A percentile compares a stretch with the other conserved stretches of the same genome.
These are phyloP conservation scores for Allomyces arbusculus DNA, from an alignment of 192 early-diverging fungal genomes.

Conservation along the genomic window DNA sequence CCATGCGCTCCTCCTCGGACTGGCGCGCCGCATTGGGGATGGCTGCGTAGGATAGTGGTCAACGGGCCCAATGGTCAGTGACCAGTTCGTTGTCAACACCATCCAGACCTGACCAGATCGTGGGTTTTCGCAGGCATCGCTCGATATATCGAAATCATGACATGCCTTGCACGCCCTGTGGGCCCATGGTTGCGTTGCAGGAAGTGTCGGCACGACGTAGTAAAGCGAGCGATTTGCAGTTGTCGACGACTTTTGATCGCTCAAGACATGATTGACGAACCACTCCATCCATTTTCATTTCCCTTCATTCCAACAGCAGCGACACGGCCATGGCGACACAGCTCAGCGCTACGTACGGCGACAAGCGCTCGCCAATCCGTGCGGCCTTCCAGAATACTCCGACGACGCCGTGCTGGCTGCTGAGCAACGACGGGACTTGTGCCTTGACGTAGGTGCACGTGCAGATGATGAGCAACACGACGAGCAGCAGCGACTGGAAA, in stretches of 20 bases:
- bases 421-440: slow-evolving; percentile 61
- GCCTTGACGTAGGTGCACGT: slow-evolving; percentile 88
- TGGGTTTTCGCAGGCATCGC: too few relatives aligned
- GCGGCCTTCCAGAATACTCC: slow-evolving; percentile 92
- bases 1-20: slow-evolving; percentile 45
- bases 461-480: slow-evolving; percentile 82
- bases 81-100: too few relatives aligned
- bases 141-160: too few relatives aligned
- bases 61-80: too few relatives aligned
- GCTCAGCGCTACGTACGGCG: slow-evolving; percentile 80
- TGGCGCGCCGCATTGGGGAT: background rate
- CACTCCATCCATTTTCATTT: background rate
- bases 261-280: too few relatives aligned
- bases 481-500: slow-evolving; percentile 76
- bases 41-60: too few relatives aligned
- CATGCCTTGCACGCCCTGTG: too few relatives aligned
- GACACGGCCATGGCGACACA: slow-evolving; percentile 71
- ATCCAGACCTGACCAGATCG: too few relatives aligned
- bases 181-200: too few relatives aligned
- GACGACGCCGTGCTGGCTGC: slow-evolving; percentile 22
- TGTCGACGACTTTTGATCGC: too few relatives aligned
- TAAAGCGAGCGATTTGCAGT: too few relatives aligned
- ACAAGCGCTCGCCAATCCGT: slow-evolving; percentile 81
- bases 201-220: too few relatives aligned
- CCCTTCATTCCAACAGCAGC: slow-evolving; percentile 20